Evolutionary conservation across 2,329 filamentous ascomycete genomes (phyloP), one percentile per base, ranked within the genome.

Genomic region (Fusarium oxysporum): DNA sequence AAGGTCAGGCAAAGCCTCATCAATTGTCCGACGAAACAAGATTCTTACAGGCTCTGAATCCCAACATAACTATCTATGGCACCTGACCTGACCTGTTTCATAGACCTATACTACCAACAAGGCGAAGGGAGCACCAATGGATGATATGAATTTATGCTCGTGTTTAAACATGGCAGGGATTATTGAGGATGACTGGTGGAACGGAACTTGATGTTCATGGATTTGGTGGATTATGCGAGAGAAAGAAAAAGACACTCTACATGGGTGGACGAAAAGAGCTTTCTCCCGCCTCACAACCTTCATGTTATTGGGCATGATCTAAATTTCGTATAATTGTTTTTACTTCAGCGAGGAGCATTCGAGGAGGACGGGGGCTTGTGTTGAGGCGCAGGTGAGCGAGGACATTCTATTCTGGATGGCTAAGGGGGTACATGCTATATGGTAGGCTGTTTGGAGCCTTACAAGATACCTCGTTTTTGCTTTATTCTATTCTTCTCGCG

Each of bases 301-400:
- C 25, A 50, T 63, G 70, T 37, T 54, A 53, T 71, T 48, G 51
- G 40, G 70, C 37, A 55, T 60, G 37, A 40, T 61, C 55, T 70
- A 53, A 30, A 62, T 68, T 73, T 68, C 51, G 54, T 47, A 58
- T 58, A 71, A 44, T 58, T 69, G 58, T 57, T 71, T 70, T 58
- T 62, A 47, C 69, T 62, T 65, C 43, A 73, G 71, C 71, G 71
- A 71, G 71, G 71, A 73, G 71, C 71, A 71, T 71, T 71, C 59
- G 50, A 71, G 40, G 30, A 71, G 58, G 62, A 71, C 51, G 61
- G 57, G 40, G 41, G 48, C 56, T 59, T 59, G 47, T 54, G 65
- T 65, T 43, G 48, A 59, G 61, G 47, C 66, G 56, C 37, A 62
- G 57, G 50, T 38, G 62, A 59, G 32, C 43, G 25, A 63, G 55